Evolutionary conservation across 78 protist genomes (phyloP), one percentile per base, ranked within the genome.

Genomic region (Cavenderia fasciculata): DNA sequence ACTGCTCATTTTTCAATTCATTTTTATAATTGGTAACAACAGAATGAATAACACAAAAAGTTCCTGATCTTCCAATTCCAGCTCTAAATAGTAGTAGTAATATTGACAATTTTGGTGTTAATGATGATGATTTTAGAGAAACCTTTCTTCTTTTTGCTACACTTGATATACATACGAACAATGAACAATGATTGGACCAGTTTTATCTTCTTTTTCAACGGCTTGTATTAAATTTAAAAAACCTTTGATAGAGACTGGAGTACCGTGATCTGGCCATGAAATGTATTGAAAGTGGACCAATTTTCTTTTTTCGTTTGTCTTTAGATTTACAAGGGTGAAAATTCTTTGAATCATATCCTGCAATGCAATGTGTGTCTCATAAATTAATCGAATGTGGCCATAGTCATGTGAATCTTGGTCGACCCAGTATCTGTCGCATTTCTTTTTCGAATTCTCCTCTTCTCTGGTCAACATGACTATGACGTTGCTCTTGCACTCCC

Each of bases 221-320:
- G 52, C 66, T 23, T 65, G 49, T 19, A 76, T 59, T 47, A 90
- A 72, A 25, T 70, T 74, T 74, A 90, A 62, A 74, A 90, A 90
- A 2, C 41, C 59, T 27, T 78, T 77, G 11, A 72, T 87, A 25
- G 94, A 74, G 52, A 65, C 76, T 47, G 89, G 84, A 44, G 78
- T 49, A 11, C 88, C 96, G 49, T 94, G 94, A 62, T 94, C 96
- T 36, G 94, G 96, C 96, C 96, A 94, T 21, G 96, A 52, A 25
- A 74, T 75, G 41, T 69, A 77, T 57, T 94, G 96, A 51, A 85
- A 77, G 73, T 94, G 96, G 6, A 46, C 29, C 16, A 94, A 54
- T 40, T 12, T 41, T 59, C 73, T 46, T 4, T n/a, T 36, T 76
- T 70, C 88, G 10, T 77, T 84, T 19, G 77, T 47, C 92, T 86